Conservation (phyloP, 176 grass and related monocot species). For the Stipa capillata region DNA sequence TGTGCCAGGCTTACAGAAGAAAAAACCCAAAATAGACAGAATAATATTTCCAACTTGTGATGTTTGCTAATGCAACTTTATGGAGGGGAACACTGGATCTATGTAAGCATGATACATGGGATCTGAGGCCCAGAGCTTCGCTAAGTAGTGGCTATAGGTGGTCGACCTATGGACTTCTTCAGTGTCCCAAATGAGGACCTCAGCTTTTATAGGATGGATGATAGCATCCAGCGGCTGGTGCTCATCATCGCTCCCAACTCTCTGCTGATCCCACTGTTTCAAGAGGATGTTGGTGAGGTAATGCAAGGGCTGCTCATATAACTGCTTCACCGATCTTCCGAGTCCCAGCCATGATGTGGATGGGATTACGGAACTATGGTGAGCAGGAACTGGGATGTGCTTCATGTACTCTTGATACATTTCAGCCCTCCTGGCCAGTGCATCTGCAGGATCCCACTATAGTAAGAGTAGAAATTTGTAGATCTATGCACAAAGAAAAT, state of each 20-base stretch:
- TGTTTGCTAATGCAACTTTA: conserved; percentile 10
- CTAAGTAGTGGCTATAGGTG: conserved; percentile 47
- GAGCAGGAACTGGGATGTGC: conserved; percentile 58
- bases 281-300: conserved; percentile 75
- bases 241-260: conserved; percentile 45
- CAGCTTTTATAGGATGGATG: conserved; percentile 68
- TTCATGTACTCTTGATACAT: conserved; percentile 95
- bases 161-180: conserved; percentile 75
- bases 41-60: not conserved
- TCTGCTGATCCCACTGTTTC: conserved; percentile 67
- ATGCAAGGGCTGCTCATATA: conserved; percentile 78
- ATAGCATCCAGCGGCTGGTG: conserved; percentile 45
- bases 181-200: conserved; percentile 63
- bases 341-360: conserved; percentile 78
- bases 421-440: conserved; percentile 66
- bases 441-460: conserved; percentile 58
- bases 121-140: conserved; percentile 49
- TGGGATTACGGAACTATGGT: conserved; percentile 45
- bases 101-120: conserved; percentile 65
- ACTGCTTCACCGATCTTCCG: conserved; percentile 56
- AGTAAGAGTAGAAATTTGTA: conserved; percentile 3
- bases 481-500: not conserved
- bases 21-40: not conserved
- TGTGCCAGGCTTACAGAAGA: not conserved
- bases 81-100: conserved; percentile 55